Conservation (phyloP, 345 rosid genomes). For the Gynandropsis gynandra region DNA sequence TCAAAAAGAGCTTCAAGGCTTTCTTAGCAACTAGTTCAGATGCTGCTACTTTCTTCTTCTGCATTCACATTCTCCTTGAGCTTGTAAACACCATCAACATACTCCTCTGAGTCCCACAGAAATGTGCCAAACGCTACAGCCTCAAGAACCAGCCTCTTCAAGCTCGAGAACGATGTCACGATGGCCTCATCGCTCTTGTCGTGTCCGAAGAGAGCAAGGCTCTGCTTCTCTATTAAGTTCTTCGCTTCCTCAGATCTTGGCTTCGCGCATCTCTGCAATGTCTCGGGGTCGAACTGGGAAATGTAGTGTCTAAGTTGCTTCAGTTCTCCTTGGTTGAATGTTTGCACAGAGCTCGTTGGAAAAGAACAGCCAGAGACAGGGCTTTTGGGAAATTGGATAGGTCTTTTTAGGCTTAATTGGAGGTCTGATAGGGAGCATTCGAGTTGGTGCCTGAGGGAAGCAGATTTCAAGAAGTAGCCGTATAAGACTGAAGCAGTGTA, state of each 20-base stretch:
- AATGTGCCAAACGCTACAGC: slow-evolving; percentile 93
- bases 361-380: slow-evolving; percentile 40
- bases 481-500: slow-evolving; percentile 67
- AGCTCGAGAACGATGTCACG: slow-evolving; percentile 67
- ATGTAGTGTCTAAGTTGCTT: slow-evolving; percentile 37
- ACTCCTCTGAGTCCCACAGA: slow-evolving; percentile 87
- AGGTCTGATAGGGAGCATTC: slow-evolving; percentile 40
- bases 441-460: slow-evolving; percentile 56
- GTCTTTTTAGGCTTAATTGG: slow-evolving; percentile 21
- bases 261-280: slow-evolving; percentile 63
- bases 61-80: slow-evolving; percentile 41
- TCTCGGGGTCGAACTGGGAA: slow-evolving; percentile 57
- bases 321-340: slow-evolving; percentile 32
- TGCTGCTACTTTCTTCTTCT: slow-evolving; percentile 25
- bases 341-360: slow-evolving; percentile 7
- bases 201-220: slow-evolving; percentile 60
- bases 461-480: slow-evolving; percentile 86
- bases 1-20: too few species aligned
- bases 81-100: slow-evolving; percentile 54
- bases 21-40: slow-evolving; percentile 20
- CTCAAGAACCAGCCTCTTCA: slow-evolving; percentile 81
- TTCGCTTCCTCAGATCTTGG: slow-evolving; percentile 59
- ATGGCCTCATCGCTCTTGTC: slow-evolving; percentile 46
- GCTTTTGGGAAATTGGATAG: slow-evolving; percentile 38
- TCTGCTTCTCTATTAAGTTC: slow-evolving; percentile 67